A percentile compares a stretch with the other conserved stretches of the same genome.
Conservation (phyloP, 768 basidiomycete genomes). For the Leccinum aurantiacum region DNA sequence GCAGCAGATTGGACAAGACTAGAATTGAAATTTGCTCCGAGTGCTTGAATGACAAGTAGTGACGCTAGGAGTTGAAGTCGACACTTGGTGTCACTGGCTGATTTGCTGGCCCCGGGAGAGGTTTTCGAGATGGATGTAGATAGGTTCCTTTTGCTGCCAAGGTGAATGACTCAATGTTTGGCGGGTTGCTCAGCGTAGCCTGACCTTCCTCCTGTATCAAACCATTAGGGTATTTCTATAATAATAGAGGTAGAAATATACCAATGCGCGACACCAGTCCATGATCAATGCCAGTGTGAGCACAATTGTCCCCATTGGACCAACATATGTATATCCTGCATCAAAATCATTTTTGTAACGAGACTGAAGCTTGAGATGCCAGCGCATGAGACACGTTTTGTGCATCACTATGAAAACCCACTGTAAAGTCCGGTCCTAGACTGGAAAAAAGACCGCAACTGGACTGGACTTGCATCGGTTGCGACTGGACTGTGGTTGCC, state of each 20-base stretch:
- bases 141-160: not conserved
- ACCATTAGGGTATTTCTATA: not conserved
- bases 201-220: constrained; percentile 7
- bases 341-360: constrained; percentile 5
- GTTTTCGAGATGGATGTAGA: not conserved
- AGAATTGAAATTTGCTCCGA: not conserved
- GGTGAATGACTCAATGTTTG: constrained; percentile 9
- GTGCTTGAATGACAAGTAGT: constrained; percentile 6
- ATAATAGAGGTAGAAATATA: not conserved
- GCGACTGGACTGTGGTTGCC: too few species aligned
- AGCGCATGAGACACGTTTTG: not conserved
- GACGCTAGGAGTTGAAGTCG: constrained; percentile 5
- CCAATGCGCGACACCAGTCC: constrained; percentile 10
- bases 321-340: constrained; percentile 1
- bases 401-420: too few species aligned
- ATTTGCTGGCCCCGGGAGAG: not conserved
- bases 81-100: not conserved
- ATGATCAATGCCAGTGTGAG: constrained; percentile 8
- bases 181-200: not conserved
- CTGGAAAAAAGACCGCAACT: too few species aligned
- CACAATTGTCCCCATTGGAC: not conserved
- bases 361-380: constrained; percentile 7
- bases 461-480: too few species aligned
- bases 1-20: not conserved
- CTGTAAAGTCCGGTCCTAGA: too few species aligned